phyloP scores from a whole-genome alignment of 2,329 filamentous ascomycete genomes.

The Arthrobotrys pseudoclavata region DNA sequence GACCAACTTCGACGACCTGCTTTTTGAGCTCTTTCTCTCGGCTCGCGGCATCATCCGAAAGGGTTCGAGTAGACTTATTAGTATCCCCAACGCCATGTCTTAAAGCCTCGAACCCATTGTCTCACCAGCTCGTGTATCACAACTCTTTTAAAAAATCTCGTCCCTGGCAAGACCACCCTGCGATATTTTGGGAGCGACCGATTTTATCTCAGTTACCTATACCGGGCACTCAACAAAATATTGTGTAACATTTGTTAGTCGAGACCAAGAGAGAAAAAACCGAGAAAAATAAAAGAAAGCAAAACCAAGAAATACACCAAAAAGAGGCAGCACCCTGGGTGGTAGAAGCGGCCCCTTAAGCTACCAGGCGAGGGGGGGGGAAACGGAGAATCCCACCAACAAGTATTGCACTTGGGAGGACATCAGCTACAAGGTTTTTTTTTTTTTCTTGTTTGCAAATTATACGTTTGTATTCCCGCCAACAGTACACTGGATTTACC shows the following conservation, averaged over 20 bases:
- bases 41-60: conserved; percentile 18
- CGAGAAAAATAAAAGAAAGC: conserved; percentile 2
- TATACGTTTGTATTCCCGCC: conserved; percentile 40
- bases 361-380: conserved; percentile 2
- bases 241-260: conserved; percentile 50
- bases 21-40: conserved; percentile 8
- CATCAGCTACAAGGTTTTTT: conserved; percentile 53
- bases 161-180: conserved; percentile 4
- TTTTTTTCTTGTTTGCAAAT: conserved; percentile 26
- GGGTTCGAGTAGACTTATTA: conserved; percentile 12
- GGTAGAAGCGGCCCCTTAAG: conserved; percentile 3
- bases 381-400: not conserved
- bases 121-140: conserved; percentile 26
- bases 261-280: not conserved
- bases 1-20: conserved; percentile 5
- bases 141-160: conserved; percentile 15
- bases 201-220: conserved; percentile 23
- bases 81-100: conserved; percentile 13
- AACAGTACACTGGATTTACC: conserved; percentile 45
- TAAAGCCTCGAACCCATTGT: conserved; percentile 18
- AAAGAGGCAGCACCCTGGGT: not conserved
- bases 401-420: conserved; percentile 28
- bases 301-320: conserved; percentile 1
- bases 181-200: conserved; percentile 20
- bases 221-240: conserved; percentile 30